Conservation (phyloP, 257 asterid species). For the Linaria vulgaris region DNA sequence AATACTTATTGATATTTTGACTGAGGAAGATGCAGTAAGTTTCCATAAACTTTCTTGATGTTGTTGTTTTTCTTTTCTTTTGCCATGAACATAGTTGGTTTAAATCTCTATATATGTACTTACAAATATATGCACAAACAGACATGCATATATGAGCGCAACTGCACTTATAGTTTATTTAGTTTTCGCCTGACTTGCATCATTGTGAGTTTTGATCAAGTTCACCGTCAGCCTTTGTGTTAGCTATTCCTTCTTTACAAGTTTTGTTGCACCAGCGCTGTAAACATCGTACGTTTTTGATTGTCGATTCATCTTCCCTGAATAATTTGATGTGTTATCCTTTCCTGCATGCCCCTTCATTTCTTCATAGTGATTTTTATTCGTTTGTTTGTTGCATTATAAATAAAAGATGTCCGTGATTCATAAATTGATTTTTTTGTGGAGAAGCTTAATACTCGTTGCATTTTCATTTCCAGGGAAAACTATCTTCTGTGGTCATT, state of each 20-base stretch:
- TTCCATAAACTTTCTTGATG: conserved; percentile 14
- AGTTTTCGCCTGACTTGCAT: neutral
- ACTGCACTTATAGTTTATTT: neutral
- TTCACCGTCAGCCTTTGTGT: neutral
- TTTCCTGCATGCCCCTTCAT: neutral
- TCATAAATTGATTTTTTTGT: neutral
- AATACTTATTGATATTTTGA: conserved; percentile 54
- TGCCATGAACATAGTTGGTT: conserved; percentile 12
- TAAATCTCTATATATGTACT: neutral
- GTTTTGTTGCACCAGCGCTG: too few relatives aligned
- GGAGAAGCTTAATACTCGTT: conserved; percentile 17
- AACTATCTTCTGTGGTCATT: conserved; percentile 46
- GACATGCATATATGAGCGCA: conserved; percentile 5
- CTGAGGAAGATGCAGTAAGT: conserved; percentile 87
- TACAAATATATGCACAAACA: too few relatives aligned
- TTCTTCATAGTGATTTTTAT: neutral
- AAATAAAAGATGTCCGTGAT: too few relatives aligned
- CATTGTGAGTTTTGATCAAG: neutral
- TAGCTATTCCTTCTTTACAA: too few relatives aligned
- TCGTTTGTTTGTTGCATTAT: neutral
- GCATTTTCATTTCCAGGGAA: conserved; percentile 45
- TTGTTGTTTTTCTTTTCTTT: conserved; percentile 12
- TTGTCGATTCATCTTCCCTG: neutral
- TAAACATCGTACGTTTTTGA: neutral
- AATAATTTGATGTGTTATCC: neutral